phyloP scores from a whole-genome alignment of 2,329 filamentous ascomycete genomes.

The Lasiodiplodia hormozganensis region DNA sequence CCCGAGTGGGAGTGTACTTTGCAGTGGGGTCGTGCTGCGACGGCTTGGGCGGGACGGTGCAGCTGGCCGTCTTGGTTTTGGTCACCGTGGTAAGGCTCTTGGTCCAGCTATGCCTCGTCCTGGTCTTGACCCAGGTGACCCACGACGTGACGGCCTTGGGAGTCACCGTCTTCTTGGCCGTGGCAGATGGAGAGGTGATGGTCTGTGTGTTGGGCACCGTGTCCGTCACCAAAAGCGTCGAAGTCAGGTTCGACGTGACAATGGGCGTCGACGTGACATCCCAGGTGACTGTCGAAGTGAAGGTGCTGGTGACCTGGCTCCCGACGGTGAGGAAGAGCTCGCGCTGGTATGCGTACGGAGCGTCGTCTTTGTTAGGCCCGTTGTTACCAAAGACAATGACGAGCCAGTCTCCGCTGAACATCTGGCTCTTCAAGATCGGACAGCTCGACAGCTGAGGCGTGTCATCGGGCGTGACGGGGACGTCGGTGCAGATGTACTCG shows the following conservation, averaged over 20 bases:
- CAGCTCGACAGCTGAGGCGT: constrained; percentile 50
- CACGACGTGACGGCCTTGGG: constrained; percentile 40
- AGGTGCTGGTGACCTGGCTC: constrained; percentile 41
- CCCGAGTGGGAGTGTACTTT: constrained; percentile 44
- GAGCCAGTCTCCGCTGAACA: constrained; percentile 53
- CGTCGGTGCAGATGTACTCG: constrained; percentile 51
- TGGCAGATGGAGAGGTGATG: constrained; percentile 41
- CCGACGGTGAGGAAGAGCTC: constrained; percentile 45
- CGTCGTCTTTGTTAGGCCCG: constrained; percentile 41
- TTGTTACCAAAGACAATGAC: constrained; percentile 55
- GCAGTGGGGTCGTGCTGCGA: constrained; percentile 44
- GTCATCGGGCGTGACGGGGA: constrained; percentile 49
- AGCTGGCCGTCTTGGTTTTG: constrained; percentile 47
- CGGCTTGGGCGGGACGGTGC: constrained; percentile 44
- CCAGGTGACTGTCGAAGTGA: constrained; percentile 44
- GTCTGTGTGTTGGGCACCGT: constrained; percentile 41
- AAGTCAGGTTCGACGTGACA: constrained; percentile 36
- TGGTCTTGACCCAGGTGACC: constrained; percentile 38
- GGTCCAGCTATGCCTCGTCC: constrained; percentile 33
- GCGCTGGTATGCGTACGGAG: constrained; percentile 55
- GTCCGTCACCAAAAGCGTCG: constrained; percentile 37
- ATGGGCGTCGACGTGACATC: constrained; percentile 41
- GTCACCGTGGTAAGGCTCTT: constrained; percentile 40
- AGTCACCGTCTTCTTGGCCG: constrained; percentile 43
- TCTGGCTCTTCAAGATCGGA: constrained; percentile 51